These are phyloP conservation scores for Saturnispora quitensis DNA, from an alignment of 805 yeast genomes.

Conservation along the genomic window DNA sequence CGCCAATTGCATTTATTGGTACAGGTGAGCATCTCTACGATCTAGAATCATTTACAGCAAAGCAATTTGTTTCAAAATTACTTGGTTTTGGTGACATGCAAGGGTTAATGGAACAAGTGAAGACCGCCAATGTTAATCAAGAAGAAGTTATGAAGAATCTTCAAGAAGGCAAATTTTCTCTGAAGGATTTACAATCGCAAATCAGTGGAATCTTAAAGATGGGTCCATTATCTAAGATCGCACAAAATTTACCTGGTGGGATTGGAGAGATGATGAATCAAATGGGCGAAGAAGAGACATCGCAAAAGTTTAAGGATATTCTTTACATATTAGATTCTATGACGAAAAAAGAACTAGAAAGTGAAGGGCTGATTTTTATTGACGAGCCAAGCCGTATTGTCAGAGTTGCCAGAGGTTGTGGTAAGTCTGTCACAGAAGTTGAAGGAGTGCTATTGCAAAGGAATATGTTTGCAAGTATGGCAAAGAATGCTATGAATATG, in stretches of 20 bases:
- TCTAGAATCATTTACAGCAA: conserved; percentile 84
- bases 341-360: conserved; percentile 85
- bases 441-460: conserved; percentile 89
- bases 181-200: conserved; percentile 86
- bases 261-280: conserved; percentile 75
- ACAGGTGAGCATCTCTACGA: conserved; percentile 97
- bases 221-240: conserved; percentile 94
- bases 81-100: conserved; percentile 94
- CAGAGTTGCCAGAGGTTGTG: conserved; percentile 90
- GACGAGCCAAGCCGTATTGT: conserved; percentile 79
- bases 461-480: conserved; percentile 91
- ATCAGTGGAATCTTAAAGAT: conserved; percentile 91
- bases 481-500: conserved; percentile 58
- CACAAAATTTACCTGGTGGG: conserved; percentile 91
- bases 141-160: conserved; percentile 86
- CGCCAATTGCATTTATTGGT: conserved; percentile 94
- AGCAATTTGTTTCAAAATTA: conserved; percentile 80
- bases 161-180: conserved; percentile 89
- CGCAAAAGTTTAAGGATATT: conserved; percentile 77
- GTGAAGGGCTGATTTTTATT: conserved; percentile 75
- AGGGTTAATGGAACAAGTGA: conserved; percentile 89
- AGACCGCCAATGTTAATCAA: conserved; percentile 77
- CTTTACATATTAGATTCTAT: conserved; percentile 89
- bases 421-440: conserved; percentile 85
- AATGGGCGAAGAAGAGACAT: conserved; percentile 87